Evolutionary conservation across 768 basidiomycete genomes (phyloP), one percentile per base, ranked within the genome.

Genomic region (Tricholoma flavovirens): DNA sequence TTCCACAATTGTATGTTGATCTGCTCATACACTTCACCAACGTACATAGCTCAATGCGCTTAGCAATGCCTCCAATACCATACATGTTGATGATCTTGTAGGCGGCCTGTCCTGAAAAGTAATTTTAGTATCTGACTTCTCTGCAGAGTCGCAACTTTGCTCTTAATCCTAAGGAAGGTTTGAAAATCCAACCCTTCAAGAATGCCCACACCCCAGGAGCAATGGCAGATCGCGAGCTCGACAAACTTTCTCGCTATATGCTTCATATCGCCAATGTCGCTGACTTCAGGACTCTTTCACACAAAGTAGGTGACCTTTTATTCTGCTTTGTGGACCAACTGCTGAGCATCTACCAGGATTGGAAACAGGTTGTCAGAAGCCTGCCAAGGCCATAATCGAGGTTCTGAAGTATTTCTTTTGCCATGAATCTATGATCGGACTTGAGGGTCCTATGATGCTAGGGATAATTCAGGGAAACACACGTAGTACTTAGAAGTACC

Each of bases 1-100:
- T 92, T 64, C 86, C 89, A 5, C 87, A 88, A 64, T 91, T 83
- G 90, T 88, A 59, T 53, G 76, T 66, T 55, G 32, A 5, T n/a
- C 49, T 15, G 35, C 15, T 14, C 19, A 6, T 45, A 8, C 22
- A 10, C 51, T 19, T 24, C n/a, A 21, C 5, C 14, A 9, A 35
- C 24, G 40, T 51, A 29, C 32, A 17, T 30, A 53, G 26, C 38
- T 10, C 30, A 32, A n/a, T n/a, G 43, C 21, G 21, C 40, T 19
- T 59, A 88, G 86, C 66, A 75, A 79, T 59, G 78, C 84, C 4
- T 75, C 69, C 49, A 90, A 93, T 67, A 93, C 92, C 0, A 84
- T 96, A 38, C 92, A 95, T 62, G 78, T 96, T 24, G 93, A 96
- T 67, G 92, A 94, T 67, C 76, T 96, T 48, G 84, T 86, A 59